These are phyloP conservation scores for Phtheirospermum japonicum DNA, from an alignment of 257 asterid species.

Conservation along the genomic window DNA sequence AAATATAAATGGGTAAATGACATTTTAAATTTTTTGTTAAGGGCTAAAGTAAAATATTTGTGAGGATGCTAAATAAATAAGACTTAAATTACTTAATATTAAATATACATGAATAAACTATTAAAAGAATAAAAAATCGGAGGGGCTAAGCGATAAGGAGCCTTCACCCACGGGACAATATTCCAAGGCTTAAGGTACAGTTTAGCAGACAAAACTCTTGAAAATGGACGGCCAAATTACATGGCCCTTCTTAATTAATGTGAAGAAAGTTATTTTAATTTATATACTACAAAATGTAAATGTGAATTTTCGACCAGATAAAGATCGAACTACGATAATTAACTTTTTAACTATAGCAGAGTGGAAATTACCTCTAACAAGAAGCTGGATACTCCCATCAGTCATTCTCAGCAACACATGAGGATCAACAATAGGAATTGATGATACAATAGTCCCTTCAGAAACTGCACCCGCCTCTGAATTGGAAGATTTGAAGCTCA, in stretches of 20 bases:
- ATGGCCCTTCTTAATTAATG: neutral
- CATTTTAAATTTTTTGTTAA: too few relatives aligned
- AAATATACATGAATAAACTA: too few relatives aligned
- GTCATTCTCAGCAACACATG: constrained; percentile 84
- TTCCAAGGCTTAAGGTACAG: constrained; percentile 17
- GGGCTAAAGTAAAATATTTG: too few relatives aligned
- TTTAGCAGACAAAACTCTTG: constrained; percentile 13
- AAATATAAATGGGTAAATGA: too few relatives aligned
- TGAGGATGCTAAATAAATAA: too few relatives aligned
- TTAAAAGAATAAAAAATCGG: too few relatives aligned
- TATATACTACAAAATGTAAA: neutral
- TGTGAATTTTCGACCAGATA: neutral
- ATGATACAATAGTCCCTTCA: constrained; percentile 63
- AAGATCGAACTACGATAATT: neutral
- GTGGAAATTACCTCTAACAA: constrained; percentile 71
- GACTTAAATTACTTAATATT: too few relatives aligned
- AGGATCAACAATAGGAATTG: constrained; percentile 95
- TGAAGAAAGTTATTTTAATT: neutral
- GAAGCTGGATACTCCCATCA: constrained; percentile 94
- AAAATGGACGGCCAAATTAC: constrained; percentile 17
- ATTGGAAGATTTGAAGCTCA: constrained; percentile 72
- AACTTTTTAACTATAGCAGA: neutral
- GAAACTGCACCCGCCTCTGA: constrained; percentile 67
- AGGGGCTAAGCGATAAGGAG: too few relatives aligned
- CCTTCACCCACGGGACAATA: neutral